A percentile compares a stretch with the other conserved stretches of the same genome.
phyloP scores from a whole-genome alignment of 495 filamentous ascomycete species.

The Hypomontagnella submonticulosa region DNA sequence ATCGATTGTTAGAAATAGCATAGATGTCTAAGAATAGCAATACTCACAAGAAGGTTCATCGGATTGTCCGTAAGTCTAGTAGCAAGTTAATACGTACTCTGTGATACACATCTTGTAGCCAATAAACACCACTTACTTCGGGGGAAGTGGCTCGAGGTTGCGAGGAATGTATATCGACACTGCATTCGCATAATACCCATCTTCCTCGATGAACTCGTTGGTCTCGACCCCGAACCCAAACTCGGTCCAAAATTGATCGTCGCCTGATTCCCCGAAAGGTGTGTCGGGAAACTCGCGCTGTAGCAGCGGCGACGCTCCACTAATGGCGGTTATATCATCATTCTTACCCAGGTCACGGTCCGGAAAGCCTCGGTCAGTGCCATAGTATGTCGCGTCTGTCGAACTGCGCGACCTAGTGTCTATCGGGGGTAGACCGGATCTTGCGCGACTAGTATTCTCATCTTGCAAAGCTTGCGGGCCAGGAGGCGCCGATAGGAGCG shows the following conservation, averaged over 20 bases:
- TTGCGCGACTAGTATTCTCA: conserved; percentile 39
- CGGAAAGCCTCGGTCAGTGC: conserved; percentile 73
- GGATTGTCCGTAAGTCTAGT: conserved; percentile 69
- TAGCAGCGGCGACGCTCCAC: conserved; percentile 55
- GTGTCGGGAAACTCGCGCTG: conserved; percentile 41
- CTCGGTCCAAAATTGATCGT: conserved; percentile 46
- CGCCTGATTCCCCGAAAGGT: conserved; percentile 32
- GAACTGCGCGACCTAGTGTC: conserved; percentile 39
- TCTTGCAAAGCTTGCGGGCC: conserved; percentile 40
- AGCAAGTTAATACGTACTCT: conserved; percentile 11
- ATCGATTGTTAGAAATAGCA: conserved; percentile 27
- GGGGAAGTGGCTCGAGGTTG: conserved; percentile 52
- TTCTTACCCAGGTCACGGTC: conserved; percentile 77
- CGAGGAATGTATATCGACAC: conserved; percentile 59
- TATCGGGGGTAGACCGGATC: conserved; percentile 40
- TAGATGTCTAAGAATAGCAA: conserved; percentile 54
- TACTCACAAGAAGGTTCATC: conserved; percentile 74
- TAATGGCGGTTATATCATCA: conserved; percentile 67
- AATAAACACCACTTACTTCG: conserved; percentile 51
- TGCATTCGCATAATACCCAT: conserved; percentile 75
- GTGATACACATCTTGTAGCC: not conserved
- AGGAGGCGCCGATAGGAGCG: conserved; percentile 44
- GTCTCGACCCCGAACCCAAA: conserved; percentile 61
- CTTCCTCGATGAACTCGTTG: conserved; percentile 62
- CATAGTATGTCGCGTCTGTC: conserved; percentile 62